Evolutionary conservation across 352 stramenopile species (phyloP), one percentile per base, ranked within the genome.

Genomic region (Phytophthora tentaculata): DNA sequence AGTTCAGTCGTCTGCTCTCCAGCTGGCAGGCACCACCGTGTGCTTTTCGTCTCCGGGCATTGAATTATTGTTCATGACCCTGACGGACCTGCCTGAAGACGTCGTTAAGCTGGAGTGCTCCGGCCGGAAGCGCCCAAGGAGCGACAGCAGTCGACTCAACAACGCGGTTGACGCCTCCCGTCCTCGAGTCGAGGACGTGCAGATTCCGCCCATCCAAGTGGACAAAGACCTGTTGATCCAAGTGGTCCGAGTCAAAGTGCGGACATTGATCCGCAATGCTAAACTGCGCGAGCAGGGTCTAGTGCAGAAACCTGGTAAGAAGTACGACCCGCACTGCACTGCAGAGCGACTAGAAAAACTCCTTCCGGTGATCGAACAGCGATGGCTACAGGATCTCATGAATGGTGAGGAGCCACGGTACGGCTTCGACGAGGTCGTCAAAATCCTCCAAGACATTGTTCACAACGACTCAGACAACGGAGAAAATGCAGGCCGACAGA

Each of bases 171-270:
- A 53, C 14, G 44, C 19, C 29, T 19, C 22, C 12, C 43, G 52
- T 63, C 32, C 43, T 43, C 57, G 23, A n/a, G 48, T n/a, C 3
- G 61, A 59, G 41, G 64, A 67, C 49, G 52, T 58, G n/a, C 32
- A 41, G 16, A 66, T 73, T 41, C 58, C 65, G n/a, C 58, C 65
- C 26, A 73, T 77, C 50, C 58, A 49, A 45, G 74, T 82, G 35
- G 74, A 82, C 68, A 64, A 77, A 24, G 74, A 82, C 52, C 61
- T 82, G n/a, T 62, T 82, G 39, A 37, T 75, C 28, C 74, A 73
- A 39, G 74, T 82, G 54, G 68, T 82, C 54, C 74, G 74, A 65
- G 61, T 75, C 28, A 73, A 75, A 23, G 69, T 82, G 43, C 56
- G 71, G 56, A 71, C 64, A 24, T 63, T 75, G 55, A 70, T 74